Base-by-base conservation (phyloP, 441 rosid genomes). In the Aleurites moluccanus region DNA sequence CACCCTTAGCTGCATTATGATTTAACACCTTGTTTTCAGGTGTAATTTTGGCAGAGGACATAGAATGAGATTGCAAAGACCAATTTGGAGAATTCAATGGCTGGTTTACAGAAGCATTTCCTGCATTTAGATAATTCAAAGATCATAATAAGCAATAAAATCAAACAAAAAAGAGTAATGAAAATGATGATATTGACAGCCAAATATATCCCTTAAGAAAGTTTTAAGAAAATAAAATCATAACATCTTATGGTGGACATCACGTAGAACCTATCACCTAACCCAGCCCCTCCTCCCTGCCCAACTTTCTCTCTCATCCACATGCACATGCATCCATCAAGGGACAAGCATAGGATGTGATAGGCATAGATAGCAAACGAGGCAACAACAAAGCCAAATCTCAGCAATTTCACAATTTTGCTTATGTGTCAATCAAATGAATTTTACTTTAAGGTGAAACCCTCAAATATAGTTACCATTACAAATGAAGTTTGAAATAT, bases 41-140 rank as follows among this genome's bases (percentile, higher is more conserved):
- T 44, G 85, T 86, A 40, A 81, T 47, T 78, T 80, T 89, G 72
- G 82, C 79, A 71, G 85, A 84, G 61, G 85, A 80, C 27, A 86
- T 72, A 45, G 96, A 71, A 30, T 86, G 91, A 78, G 90, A 70
- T 62, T 89, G 91, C 30, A 88, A 64, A 78, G 98, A 85, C 97
- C 97, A 93, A 53, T 88, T 73, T 70, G 90, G 81, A 75, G 91
- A 85, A 83, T 86, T 87, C 72, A 83, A 77, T 28, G 88, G 80
- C 59, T 87, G 91, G 79, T 80, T 85, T 78, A 85, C 74, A 27
- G 90, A 81, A 76, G 90, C 79, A 82, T 82, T 79, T 79, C 87
- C 97, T 93, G 97, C 76, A 88, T 80, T n/a, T 28, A 53, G 42
- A 78, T 53, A 60, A 65, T 60, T 65, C 38, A 52, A 23, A 69